Evolutionary conservation across 192 early-diverging fungal genomes (phyloP).

Genomic region (Gamsiella multidivaricata): DNA sequence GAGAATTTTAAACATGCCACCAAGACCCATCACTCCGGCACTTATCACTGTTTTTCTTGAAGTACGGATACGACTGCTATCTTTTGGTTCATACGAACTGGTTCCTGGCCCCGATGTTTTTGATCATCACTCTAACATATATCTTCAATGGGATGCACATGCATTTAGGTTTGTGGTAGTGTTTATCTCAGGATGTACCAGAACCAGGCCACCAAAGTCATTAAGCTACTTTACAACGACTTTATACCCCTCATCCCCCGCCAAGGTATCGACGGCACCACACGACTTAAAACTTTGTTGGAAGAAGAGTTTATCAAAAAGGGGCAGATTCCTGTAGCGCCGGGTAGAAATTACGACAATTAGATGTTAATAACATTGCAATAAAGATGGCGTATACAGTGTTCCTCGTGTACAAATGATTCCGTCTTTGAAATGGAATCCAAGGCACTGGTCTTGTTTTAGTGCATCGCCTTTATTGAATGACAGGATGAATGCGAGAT

Average conservation of each 20-base stretch:
- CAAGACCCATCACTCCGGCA: constrained; percentile 71
- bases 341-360: constrained; percentile 16
- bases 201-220: constrained; percentile 28
- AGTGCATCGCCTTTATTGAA: too few species aligned
- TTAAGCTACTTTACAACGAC: constrained; percentile 14
- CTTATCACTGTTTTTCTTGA: constrained; percentile 73
- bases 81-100: too few species aligned
- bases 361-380: too few species aligned
- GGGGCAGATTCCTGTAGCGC: constrained; percentile 30
- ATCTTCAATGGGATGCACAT: too few species aligned
- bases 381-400: too few species aligned
- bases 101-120: too few species aligned
- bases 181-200: constrained; percentile 21
- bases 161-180: constrained; percentile 34
- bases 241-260: constrained; percentile 35
- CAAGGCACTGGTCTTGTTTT: too few species aligned
- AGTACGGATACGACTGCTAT: too few species aligned
- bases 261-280: constrained; percentile 24
- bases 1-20: constrained; percentile 73
- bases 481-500: neutral
- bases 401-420: too few species aligned
- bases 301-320: constrained; percentile 15
- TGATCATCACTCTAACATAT: too few species aligned
- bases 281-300: constrained; percentile 24
- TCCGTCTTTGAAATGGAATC: neutral